These are phyloP conservation scores for Chaetothyriales sp. DNA, from an alignment of 2,329 filamentous ascomycete genomes.

Conservation along the genomic window DNA sequence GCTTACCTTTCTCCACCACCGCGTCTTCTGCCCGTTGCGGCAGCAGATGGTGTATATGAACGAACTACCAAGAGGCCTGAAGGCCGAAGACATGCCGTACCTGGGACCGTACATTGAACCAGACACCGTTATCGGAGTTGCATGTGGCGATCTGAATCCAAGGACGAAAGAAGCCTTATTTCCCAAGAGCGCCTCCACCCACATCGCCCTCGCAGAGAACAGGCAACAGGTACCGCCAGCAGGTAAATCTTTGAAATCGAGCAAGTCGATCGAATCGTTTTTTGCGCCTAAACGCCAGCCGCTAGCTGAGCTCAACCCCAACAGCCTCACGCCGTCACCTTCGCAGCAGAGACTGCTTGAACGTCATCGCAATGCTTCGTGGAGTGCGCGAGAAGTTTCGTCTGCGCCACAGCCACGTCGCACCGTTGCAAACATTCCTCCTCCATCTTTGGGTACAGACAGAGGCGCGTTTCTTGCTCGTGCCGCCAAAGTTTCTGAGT, in stretches of 20 bases:
- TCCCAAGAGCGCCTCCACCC: slow-evolving; percentile 24
- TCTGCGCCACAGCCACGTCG: slow-evolving; percentile 24
- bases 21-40: slow-evolving; percentile 72
- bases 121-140: slow-evolving; percentile 58
- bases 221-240: slow-evolving; percentile 30
- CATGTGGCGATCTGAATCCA: slow-evolving; percentile 71
- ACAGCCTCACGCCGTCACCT: slow-evolving; percentile 52
- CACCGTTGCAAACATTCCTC: slow-evolving; percentile 23
- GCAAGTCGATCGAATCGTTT: slow-evolving; percentile 49
- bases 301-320: slow-evolving; percentile 54
- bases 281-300: slow-evolving; percentile 52
- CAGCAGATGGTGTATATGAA: slow-evolving; percentile 64
- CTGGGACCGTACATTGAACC: slow-evolving; percentile 63
- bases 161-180: slow-evolving; percentile 61
- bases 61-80: slow-evolving; percentile 47
- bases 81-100: slow-evolving; percentile 60
- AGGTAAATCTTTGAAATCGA: slow-evolving; percentile 43
- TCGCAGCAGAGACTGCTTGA: slow-evolving; percentile 48
- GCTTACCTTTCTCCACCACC: slow-evolving; percentile 82
- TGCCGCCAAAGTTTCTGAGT: slow-evolving; percentile 27
- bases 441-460: slow-evolving; percentile 30
- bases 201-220: slow-evolving; percentile 24
- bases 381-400: slow-evolving; percentile 40
- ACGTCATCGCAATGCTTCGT: slow-evolving; percentile 39
- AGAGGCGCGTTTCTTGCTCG: slow-evolving; percentile 28